These are phyloP conservation scores for Guyanaporus albipodus DNA, from an alignment of 768 basidiomycete species.

Conservation along the genomic window DNA sequence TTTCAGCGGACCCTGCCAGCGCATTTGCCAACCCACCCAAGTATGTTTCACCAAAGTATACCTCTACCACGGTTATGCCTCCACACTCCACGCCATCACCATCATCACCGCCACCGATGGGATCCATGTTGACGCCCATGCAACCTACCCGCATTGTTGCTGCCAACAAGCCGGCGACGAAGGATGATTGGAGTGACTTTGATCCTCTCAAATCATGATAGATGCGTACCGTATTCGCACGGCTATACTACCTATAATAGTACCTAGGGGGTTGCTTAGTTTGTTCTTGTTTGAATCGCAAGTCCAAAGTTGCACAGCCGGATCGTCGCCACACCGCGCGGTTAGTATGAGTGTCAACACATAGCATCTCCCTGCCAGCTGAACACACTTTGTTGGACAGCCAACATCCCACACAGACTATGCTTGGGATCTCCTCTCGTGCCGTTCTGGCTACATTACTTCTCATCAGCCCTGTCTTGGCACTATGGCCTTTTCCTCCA, in stretches of 20 bases:
- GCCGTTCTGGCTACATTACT: conserved; percentile 16
- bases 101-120: conserved; percentile 37
- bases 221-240: conserved; percentile 4
- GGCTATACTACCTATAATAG: background rate
- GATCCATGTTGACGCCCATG: conserved; percentile 55
- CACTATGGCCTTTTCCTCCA: conserved; percentile 82
- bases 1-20: conserved; percentile 20
- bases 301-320: background rate
- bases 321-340: background rate
- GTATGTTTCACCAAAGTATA: conserved; percentile 15
- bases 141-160: conserved; percentile 43
- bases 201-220: conserved; percentile 49
- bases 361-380: too few species aligned
- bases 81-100: conserved; percentile 29
- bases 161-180: conserved; percentile 47
- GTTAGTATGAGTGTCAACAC: conserved; percentile 4
- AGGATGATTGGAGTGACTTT: conserved; percentile 78
- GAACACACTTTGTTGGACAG: background rate
- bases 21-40: conserved; percentile 10
- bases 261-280: background rate
- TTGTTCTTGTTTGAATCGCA: conserved; percentile 26
- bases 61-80: conserved; percentile 17
- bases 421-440: conserved; percentile 8
- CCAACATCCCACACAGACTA: conserved; percentile 2
- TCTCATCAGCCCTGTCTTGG: conserved; percentile 22